A percentile compares a stretch with the other conserved stretches of the same genome.
Evolutionary conservation across 257 asterid genomes (phyloP).

Genomic region (Nicotiana sylvestris): DNA sequence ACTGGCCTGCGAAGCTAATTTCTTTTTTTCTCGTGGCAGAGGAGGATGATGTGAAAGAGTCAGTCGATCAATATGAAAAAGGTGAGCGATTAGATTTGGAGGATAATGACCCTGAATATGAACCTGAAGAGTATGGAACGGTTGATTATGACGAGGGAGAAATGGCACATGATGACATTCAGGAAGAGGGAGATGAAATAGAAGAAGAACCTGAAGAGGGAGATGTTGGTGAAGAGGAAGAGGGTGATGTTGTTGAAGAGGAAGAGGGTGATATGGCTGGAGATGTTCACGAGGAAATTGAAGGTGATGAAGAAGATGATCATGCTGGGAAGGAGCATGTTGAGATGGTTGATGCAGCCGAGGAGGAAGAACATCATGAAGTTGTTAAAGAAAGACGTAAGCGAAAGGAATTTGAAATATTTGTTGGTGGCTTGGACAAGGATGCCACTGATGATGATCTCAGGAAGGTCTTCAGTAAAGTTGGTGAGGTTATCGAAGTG

Average conservation of each 20-base stretch:
- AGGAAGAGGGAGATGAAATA: slow-evolving; percentile 48
- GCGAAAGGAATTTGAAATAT: slow-evolving; percentile 91
- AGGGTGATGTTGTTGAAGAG: slow-evolving; percentile 56
- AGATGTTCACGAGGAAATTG: slow-evolving; percentile 58
- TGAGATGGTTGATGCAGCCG: slow-evolving; percentile 65
- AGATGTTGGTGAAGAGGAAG: slow-evolving; percentile 64
- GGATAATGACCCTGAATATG: slow-evolving; percentile 94
- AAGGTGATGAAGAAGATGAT: slow-evolving; percentile 62
- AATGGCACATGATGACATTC: slow-evolving; percentile 58
- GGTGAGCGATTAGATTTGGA: slow-evolving; percentile 90
- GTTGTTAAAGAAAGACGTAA: slow-evolving; percentile 84
- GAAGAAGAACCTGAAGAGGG: slow-evolving; percentile 59
- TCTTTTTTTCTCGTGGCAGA: slow-evolving; percentile 42
- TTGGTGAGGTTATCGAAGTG: slow-evolving; percentile 90
- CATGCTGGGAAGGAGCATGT: slow-evolving; percentile 45
- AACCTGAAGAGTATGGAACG: slow-evolving; percentile 77
- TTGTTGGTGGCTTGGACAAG: slow-evolving; percentile 98
- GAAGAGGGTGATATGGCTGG: slow-evolving; percentile 33
- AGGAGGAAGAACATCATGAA: slow-evolving; percentile 87
- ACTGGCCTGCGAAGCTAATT: slow-evolving; percentile 1
- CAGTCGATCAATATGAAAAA: slow-evolving; percentile 69
- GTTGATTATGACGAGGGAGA: slow-evolving; percentile 88
- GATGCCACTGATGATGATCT: slow-evolving; percentile 95
- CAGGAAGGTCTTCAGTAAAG: slow-evolving; percentile 71
- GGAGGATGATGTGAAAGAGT: slow-evolving; percentile 49